Conservation (phyloP, 2,329 filamentous ascomycete genomes). For the Botrytis aclada region DNA sequence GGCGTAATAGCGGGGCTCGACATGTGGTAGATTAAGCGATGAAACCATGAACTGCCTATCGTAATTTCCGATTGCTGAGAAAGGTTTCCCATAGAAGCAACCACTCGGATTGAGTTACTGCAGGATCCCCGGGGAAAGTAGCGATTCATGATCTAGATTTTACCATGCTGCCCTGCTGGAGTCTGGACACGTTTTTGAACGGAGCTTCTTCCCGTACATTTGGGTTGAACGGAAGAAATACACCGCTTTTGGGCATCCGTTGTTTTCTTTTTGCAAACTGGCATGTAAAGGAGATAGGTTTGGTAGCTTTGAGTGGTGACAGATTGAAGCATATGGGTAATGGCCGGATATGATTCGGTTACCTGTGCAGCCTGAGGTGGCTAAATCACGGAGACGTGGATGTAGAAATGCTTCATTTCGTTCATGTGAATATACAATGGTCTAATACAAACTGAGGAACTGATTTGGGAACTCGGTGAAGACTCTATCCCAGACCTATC, state of each 20-base stretch:
- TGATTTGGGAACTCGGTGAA: constrained; percentile 1
- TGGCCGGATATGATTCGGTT: background rate
- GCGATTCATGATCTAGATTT: constrained; percentile 10
- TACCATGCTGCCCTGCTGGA: background rate
- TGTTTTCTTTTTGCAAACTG: background rate
- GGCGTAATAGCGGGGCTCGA: background rate
- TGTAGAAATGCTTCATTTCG: background rate
- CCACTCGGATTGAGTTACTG: background rate
- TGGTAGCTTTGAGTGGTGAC: background rate
- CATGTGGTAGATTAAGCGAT: background rate
- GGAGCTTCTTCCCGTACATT: background rate
- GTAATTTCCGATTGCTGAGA: background rate
- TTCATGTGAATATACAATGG: background rate
- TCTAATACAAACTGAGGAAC: background rate
- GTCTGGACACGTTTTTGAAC: background rate
- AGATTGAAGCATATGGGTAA: background rate
- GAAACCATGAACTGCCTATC: background rate
- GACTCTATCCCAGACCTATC: background rate
- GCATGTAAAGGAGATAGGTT: background rate
- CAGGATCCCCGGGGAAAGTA: background rate
- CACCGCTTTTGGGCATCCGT: background rate
- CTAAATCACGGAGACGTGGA: background rate
- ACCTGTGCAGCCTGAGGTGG: background rate
- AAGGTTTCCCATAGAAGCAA: background rate
- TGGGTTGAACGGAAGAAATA: background rate